Base-by-base conservation (phyloP, 225 moss, liverwort and hornwort genomes). In the Straminergon stramineum region DNA sequence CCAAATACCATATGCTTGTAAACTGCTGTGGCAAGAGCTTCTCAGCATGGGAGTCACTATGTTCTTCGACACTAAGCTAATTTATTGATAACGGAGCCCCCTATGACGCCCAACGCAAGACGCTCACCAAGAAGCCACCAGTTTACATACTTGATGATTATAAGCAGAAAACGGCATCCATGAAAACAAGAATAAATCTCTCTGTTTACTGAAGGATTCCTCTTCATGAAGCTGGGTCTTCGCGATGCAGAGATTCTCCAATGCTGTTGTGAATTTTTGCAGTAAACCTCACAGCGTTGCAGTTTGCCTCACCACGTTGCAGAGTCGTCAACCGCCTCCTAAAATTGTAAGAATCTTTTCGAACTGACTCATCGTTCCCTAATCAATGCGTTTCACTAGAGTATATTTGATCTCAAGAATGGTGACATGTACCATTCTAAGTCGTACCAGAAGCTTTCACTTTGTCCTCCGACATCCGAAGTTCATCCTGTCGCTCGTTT, bases 1-100 rank as follows among this genome's bases (percentile, higher is more conserved):
- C 55, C 97, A 93, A 83, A 75, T 98, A 23, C 98, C 98, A 9
- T 97, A 97, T 81, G 83, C 95, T 31, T 96, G 96, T 87, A 97
- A 97, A 88, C 82, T 98, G 81, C 91, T 96, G 43, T 93, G 95
- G 88, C 98, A 98, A 90, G 97, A 97, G 92, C 95, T 98, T 83
- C 92, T 97, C 92, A 96, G 98, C 91, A 97, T 97, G 97, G 95
- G 97, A 45, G 93, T 98, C 83, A 95, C 94, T 30, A 85, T 95
- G 68, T 90, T 92, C 71, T 75, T 98, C 58, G 92, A 94, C 66
- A 96, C 95, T 2, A 93, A 94, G 71, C 88, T 85, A 7, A 64
- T 43, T 64, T 75, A 83, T 41, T 81, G 82, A 81, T 78, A 18
- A 35, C n/a, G 43, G 10, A 53, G 64, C 10, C 35, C 86, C 45